A percentile compares a stretch with the other conserved stretches of the same genome.
Evolutionary conservation across 2,329 filamentous ascomycete genomes (phyloP).

Genomic region (Ambrosiella xylebori): DNA sequence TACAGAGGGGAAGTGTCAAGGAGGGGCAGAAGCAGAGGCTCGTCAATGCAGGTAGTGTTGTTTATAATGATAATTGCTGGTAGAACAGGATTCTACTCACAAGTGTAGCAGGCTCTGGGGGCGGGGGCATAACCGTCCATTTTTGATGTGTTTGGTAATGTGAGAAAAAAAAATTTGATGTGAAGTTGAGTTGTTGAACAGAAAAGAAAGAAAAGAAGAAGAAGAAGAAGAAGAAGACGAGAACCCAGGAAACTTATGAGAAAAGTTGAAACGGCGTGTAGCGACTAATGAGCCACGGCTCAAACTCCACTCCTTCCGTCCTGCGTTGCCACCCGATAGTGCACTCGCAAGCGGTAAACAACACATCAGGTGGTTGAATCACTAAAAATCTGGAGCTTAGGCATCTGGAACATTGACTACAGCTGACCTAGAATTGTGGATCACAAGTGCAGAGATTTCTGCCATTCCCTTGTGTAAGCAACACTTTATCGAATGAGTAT

Average conservation of each 20-base stretch:
- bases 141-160: constrained; percentile 14
- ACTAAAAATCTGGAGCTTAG: neutral
- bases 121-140: constrained; percentile 26
- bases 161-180: constrained; percentile 5
- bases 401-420: neutral
- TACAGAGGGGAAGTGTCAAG: neutral
- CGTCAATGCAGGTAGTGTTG: neutral
- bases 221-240: constrained; percentile 4
- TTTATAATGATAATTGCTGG: constrained; percentile 5
- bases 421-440: constrained; percentile 9
- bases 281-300: constrained; percentile 3
- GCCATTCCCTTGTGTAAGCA: no score
- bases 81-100: constrained; percentile 22
- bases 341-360: neutral
- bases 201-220: constrained; percentile 9
- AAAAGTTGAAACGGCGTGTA: constrained; percentile 11
- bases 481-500: no score
- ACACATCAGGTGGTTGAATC: neutral
- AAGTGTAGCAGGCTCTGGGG: constrained; percentile 35
- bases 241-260: constrained; percentile 1
- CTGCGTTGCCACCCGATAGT: neutral
- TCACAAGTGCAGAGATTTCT: constrained; percentile 12
- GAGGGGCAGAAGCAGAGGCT: neutral
- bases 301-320: neutral
- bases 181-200: neutral